Percentiles rank a stretch among this genome's conserved stretches.
These are phyloP conservation scores for Nevesoporus exiguus DNA, from an alignment of 768 basidiomycete genomes.

Conservation along the genomic window DNA sequence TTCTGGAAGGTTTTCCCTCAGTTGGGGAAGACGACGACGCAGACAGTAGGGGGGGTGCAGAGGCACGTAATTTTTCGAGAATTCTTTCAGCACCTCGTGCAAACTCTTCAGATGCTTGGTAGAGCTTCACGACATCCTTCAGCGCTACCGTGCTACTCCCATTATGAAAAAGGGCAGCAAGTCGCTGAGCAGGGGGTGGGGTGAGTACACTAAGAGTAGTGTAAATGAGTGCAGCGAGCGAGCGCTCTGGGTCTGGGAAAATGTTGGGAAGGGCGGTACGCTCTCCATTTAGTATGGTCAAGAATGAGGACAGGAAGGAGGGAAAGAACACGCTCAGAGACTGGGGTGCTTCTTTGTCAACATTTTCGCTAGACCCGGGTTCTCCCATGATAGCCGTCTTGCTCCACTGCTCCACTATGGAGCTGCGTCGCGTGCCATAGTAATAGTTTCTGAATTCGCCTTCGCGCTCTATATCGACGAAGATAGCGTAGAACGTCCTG, in stretches of 20 bases:
- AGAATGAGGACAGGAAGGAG: constrained; percentile 69
- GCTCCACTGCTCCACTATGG: constrained; percentile 69
- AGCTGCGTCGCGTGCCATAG: constrained; percentile 73
- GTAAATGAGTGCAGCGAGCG: constrained; percentile 78
- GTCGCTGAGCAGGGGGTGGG: constrained; percentile 78
- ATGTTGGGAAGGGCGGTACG: constrained; percentile 73
- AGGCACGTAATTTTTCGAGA: constrained; percentile 65
- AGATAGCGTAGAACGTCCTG: constrained; percentile 79
- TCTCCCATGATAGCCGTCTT: constrained; percentile 42
- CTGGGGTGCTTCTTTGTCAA: constrained; percentile 47
- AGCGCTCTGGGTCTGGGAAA: constrained; percentile 79
- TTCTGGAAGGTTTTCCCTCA: constrained; percentile 37
- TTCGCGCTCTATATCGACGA: constrained; percentile 87
- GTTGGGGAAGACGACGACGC: constrained; percentile 21
- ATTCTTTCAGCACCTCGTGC: constrained; percentile 68
- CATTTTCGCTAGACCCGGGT: constrained; percentile 1
- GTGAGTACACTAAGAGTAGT: constrained; percentile 75
- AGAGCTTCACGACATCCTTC: constrained; percentile 64
- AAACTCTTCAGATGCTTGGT: constrained; percentile 80
- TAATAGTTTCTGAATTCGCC: constrained; percentile 94
- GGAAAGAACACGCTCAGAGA: constrained; percentile 66
- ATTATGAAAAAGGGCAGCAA: constrained; percentile 64
- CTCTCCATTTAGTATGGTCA: constrained; percentile 65
- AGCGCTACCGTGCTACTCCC: constrained; percentile 58
- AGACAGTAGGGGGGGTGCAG: constrained; percentile 21